Conservation (phyloP, 1,139 yeast species). For the Spencermartinsiella ligniputridi region DNA sequence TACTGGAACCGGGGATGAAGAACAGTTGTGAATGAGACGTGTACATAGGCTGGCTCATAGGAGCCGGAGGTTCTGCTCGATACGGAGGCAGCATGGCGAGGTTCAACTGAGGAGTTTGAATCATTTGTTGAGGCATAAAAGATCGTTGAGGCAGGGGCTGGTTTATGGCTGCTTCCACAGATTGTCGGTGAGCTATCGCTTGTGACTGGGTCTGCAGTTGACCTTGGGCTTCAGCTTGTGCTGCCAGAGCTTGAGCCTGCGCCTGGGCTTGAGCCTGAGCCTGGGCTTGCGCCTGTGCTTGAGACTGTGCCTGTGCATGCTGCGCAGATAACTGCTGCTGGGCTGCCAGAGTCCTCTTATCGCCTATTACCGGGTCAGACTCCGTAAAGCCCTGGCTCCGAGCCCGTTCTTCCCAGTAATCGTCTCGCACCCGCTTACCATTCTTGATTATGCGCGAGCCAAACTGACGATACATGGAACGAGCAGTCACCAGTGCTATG, state of each 20-base stretch:
- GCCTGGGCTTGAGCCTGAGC: conserved; percentile 1
- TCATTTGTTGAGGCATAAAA: neutral
- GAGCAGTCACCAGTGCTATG: conserved; percentile 56
- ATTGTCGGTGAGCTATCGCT: neutral
- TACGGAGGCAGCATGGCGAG: conserved; percentile 1
- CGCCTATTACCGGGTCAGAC: conserved; percentile 40
- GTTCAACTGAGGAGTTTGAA: neutral
- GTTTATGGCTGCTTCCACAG: neutral
- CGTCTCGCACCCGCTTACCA: conserved; percentile 67
- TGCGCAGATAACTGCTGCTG: conserved; percentile 15
- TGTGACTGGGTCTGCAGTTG: conserved; percentile 5
- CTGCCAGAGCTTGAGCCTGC: neutral
- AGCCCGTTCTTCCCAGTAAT: conserved; percentile 72
- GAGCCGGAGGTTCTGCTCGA: neutral
- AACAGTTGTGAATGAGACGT: conserved; percentile 1
- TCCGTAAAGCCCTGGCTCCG: conserved; percentile 53
- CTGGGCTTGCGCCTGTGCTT: neutral
- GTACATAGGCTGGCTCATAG: neutral
- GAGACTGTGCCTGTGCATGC: conserved; percentile 6
- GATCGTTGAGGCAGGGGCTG: conserved; percentile 1
- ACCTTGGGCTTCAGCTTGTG: neutral
- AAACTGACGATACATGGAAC: conserved; percentile 64
- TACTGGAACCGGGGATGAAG: conserved; percentile 29
- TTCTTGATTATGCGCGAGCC: conserved; percentile 62
- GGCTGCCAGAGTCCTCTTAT: conserved; percentile 22